Base-by-base conservation (phyloP, 495 filamentous ascomycete species). In the Aspergillus egyptiacus region DNA sequence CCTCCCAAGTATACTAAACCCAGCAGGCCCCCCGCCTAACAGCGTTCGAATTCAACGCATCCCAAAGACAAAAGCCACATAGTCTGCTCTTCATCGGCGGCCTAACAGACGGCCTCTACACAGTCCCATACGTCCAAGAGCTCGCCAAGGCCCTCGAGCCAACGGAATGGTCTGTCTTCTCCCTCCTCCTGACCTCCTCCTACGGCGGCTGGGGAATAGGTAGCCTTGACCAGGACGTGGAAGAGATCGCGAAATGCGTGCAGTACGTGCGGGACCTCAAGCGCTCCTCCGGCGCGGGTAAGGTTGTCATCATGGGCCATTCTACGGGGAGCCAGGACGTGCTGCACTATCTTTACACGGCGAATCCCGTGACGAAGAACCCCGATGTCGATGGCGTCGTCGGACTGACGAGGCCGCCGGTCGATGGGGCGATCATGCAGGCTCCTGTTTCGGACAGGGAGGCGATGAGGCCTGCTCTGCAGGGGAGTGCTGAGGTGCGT, bases 251-350 rank as follows among this genome's bases (percentile, higher is more conserved):
- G 0, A 66, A 78, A 17, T 76, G 85, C 41, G 85, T 96, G n/a
- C 60, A 71, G 15, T 91, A 90, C 59, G 78, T 96, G 40, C 72
- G 72, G 2, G 57, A 61, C 3, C 28, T 51, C 32, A 19, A 11
- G 23, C 40, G 27, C 58, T 49, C 69, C 67, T 34, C n/a, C n/a
- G 55, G 52, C 1, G 39, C 55, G 41, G 9, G 35, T 9, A 87
- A 84, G 59, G 70, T 95, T n/a, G 83, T 91, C 7, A 62, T 96
- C 9, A 80, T 98, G 77, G 93, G 93, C 8, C 89, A 95, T 54
- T 90, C 85, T 2, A 88, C 84, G 0, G 93, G 93, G 2, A 89
- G 86, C 51, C 93, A 95, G 69, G 89, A 95, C 59, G 81, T 86
- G 25, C 75, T 96, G 64, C 80, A 87, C 47, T 95, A 93, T 58